These are phyloP conservation scores for Trichoderma semiorbis DNA, from an alignment of 2,329 filamentous ascomycete species.

Conservation along the genomic window DNA sequence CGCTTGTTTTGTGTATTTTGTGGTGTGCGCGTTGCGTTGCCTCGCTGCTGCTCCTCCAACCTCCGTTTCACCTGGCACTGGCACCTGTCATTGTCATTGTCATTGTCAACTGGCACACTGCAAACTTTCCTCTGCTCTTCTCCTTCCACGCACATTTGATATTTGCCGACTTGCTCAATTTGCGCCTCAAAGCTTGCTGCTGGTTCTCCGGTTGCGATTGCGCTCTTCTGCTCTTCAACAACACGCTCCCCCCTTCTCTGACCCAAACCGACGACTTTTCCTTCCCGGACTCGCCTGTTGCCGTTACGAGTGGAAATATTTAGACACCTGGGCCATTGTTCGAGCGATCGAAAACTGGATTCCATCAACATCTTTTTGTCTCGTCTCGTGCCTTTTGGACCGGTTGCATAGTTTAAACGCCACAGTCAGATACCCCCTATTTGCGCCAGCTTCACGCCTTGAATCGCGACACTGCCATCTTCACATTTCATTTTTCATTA, in stretches of 20 bases:
- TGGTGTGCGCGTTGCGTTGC: constrained; percentile 11
- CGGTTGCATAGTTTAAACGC: constrained; percentile 22
- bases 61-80: not conserved
- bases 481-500: not conserved
- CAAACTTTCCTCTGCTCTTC: not conserved
- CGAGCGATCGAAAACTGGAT: constrained; percentile 4
- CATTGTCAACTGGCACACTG: not conserved
- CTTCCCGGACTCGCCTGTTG: not conserved
- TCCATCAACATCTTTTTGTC: constrained; percentile 25
- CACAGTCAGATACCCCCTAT: constrained; percentile 20
- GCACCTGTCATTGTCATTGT: not conserved
- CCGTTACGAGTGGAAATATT: not conserved
- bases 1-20: not conserved
- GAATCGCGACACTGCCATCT: not conserved
- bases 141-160: not conserved
- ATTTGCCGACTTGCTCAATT: constrained; percentile 2
- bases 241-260: not conserved
- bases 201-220: not conserved
- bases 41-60: constrained; percentile 19
- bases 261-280: not conserved
- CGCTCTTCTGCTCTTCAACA: not conserved
- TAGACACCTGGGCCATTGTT: not conserved
- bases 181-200: constrained; percentile 3
- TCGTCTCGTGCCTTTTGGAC: constrained; percentile 25
- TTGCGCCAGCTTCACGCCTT: not conserved